Base-by-base conservation (phyloP, 1,139 yeast species). In the Candida sanyaensis region DNA sequence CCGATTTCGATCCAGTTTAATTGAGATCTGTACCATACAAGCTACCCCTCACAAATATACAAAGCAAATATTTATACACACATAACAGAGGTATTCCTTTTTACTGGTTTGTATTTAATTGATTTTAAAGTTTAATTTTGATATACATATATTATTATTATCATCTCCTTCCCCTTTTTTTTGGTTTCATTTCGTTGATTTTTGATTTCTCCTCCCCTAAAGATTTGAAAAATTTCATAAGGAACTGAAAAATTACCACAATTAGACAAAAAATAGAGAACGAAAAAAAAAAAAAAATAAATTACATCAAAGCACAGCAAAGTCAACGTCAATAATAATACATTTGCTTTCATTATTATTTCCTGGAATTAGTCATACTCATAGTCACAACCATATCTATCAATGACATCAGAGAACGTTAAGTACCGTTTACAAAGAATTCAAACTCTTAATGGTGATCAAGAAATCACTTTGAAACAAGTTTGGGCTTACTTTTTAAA, bases 401-500 rank as follows among this genome's bases (percentile, higher is more conserved):
- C 13, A 24, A 51, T 51, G 53, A 36, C 55, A 5, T 43, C 47
- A 13, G 51, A 50, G 9, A 39, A 46, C 36, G 53, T 50, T 24
- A 50, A 48, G 27, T 65, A 52, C 51, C 66, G 76, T 47, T 74
- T 74, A 4, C 78, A 76, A 7, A 66, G 80, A 56, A 67, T 75
- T 49, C 78, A 73, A 49, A 61, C 74, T 28, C 63, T 75, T 43
- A 64, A 61, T 43, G 69, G 68, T 26, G 77, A 71, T 8, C 77
- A 75, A 53, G 80, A 75, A 52, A 50, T 72, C 41, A 58, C 64
- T 11, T 59, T 71, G 49, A 75, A 75, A 55, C 80, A 75, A 52
- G 55, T 59, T 11, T 73, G 76, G 75, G 78, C 76, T n/a, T 60
- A 65, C 46, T 37, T 68, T 12, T 61, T 74, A 46, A 67, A 65